A percentile compares a stretch with the other conserved stretches of the same genome.
These are phyloP conservation scores for Tagetes erecta DNA, from an alignment of 129 eudicot species.

Conservation along the genomic window DNA sequence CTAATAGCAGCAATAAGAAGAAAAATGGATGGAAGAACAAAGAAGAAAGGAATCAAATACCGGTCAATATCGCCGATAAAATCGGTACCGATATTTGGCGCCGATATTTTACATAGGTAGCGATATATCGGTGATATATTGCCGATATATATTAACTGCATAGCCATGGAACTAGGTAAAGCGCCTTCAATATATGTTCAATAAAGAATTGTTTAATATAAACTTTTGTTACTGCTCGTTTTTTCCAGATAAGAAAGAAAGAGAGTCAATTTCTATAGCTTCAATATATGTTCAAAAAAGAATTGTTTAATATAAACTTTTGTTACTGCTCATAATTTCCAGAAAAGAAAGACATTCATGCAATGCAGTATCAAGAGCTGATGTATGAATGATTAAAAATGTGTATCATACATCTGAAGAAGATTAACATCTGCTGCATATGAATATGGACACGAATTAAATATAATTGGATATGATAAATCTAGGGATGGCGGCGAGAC, in stretches of 20 bases:
- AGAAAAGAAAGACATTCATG: neutral
- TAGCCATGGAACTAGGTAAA: no score
- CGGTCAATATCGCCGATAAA: no score
- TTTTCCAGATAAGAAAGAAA: neutral
- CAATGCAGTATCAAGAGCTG: neutral
- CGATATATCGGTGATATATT: no score
- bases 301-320: neutral
- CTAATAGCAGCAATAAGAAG: no score
- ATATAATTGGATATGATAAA: constrained; percentile 2
- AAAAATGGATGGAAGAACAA: no score
- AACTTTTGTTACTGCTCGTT: neutral
- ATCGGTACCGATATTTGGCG: no score
- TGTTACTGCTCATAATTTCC: neutral
- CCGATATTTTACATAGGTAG: no score
- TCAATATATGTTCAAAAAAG: neutral
- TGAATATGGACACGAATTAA: neutral
- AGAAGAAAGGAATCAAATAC: no score
- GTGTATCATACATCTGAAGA: neutral
- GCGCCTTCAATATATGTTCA: neutral
- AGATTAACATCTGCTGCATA: neutral
- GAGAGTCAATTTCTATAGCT: neutral
- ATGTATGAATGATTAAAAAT: neutral
- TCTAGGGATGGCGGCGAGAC: no score
- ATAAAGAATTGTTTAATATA: neutral
- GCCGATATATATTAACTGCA: no score